Percentiles rank a stretch among this genome's conserved stretches.
Evolutionary conservation across 2,329 filamentous ascomycete genomes (phyloP).

Genomic region (Geosmithia putterillii): DNA sequence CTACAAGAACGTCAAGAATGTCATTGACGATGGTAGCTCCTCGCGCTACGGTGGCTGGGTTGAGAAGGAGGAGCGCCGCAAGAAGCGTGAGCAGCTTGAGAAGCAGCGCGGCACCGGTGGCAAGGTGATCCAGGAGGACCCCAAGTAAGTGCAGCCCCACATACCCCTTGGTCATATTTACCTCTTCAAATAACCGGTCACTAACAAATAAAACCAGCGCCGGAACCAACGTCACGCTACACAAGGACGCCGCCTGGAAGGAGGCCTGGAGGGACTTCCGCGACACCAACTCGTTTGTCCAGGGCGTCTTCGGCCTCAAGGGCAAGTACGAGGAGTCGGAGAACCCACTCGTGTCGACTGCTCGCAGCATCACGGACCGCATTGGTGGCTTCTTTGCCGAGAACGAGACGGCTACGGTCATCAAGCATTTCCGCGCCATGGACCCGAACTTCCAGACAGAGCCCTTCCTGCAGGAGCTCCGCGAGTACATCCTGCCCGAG

Average conservation of each 20-base stretch:
- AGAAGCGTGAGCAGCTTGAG: constrained; percentile 62
- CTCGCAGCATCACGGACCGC: constrained; percentile 84
- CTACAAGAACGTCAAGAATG: constrained; percentile 88
- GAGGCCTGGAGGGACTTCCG: constrained; percentile 97
- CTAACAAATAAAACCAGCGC: constrained; percentile 46
- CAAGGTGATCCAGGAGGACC: constrained; percentile 68
- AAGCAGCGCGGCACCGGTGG: constrained; percentile 38
- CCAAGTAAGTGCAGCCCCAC: constrained; percentile 51
- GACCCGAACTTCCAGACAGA: constrained; percentile 92
- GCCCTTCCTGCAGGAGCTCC: constrained; percentile 86
- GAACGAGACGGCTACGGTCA: constrained; percentile 94
- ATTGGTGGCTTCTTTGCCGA: constrained; percentile 95
- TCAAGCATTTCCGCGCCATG: constrained; percentile 96
- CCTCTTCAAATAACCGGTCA: neutral
- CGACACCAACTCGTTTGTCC: constrained; percentile 78
- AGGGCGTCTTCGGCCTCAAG: constrained; percentile 78
- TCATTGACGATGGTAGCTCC: constrained; percentile 93
- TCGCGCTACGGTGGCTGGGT: constrained; percentile 94
- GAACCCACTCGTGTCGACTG: constrained; percentile 87
- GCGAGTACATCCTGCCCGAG: constrained; percentile 95
- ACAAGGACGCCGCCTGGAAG: constrained; percentile 97
- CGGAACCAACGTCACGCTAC: constrained; percentile 84
- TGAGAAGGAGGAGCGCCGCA: constrained; percentile 87
- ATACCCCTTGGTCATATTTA: too few relatives aligned
- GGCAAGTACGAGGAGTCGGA: constrained; percentile 90